These are phyloP conservation scores for Boletus pseudopeckii DNA, from an alignment of 768 basidiomycete species.

Conservation along the genomic window DNA sequence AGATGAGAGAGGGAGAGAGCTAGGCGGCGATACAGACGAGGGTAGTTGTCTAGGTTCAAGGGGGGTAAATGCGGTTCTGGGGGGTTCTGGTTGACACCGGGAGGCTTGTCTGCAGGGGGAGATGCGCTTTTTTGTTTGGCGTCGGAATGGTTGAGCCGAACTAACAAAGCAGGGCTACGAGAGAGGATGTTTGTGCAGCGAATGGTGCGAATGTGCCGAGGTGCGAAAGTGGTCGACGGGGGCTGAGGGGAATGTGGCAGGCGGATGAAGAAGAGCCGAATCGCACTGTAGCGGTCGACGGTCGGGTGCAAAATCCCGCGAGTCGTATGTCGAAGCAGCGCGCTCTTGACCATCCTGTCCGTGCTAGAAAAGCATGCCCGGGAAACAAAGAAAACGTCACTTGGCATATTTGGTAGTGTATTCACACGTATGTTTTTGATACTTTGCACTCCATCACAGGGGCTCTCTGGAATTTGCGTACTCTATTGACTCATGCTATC, in stretches of 20 bases:
- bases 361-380: neutral
- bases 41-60: constrained; percentile 63
- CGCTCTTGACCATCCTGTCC: constrained; percentile 15
- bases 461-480: too few species aligned
- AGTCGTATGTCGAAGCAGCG: constrained; percentile 24
- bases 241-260: constrained; percentile 11
- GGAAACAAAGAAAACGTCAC: neutral
- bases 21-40: constrained; percentile 76
- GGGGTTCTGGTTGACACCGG: constrained; percentile 4
- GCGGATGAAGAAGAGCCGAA: constrained; percentile 54
- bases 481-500: too few species aligned
- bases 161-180: neutral
- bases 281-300: constrained; percentile 56
- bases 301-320: constrained; percentile 26
- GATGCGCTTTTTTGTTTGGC: constrained; percentile 1
- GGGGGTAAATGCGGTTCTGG: constrained; percentile 23
- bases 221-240: neutral
- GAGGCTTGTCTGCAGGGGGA: constrained; percentile 6
- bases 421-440: neutral
- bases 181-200: neutral
- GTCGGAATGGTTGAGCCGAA: constrained; percentile 18
- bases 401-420: neutral
- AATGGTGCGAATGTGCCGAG: neutral
- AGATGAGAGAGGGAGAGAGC: constrained; percentile 74
- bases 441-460: too few species aligned